phyloP scores from a whole-genome alignment of 2,329 filamentous ascomycete genomes.

The Pseudogymnoascus sp. region DNA sequence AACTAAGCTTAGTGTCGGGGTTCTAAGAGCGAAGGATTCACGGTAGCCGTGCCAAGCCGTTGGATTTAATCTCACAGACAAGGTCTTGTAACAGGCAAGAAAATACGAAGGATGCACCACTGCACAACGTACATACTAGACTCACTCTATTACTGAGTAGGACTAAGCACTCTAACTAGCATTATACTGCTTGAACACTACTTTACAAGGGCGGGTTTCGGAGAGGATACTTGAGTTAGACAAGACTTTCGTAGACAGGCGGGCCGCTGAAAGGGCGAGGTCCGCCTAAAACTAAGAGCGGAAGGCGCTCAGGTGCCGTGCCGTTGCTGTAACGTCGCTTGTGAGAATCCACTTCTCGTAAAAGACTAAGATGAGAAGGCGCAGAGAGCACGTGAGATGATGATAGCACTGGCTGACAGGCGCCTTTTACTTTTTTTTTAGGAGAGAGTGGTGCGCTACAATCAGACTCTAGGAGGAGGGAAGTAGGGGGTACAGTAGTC shows the following conservation, averaged over 20 bases:
- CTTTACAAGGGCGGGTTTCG: background rate
- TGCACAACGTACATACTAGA: background rate
- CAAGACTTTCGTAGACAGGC: background rate
- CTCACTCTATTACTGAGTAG: too few species aligned
- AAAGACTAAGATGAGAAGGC: background rate
- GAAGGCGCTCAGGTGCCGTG: background rate
- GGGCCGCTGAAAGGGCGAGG: slow-evolving; percentile 5
- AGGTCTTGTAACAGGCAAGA: background rate
- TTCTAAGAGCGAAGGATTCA: background rate
- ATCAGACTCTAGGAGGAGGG: background rate
- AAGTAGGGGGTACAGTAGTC: background rate
- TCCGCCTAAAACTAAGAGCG: slow-evolving; percentile 1
- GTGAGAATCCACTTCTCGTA: background rate
- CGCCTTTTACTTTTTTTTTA: background rate
- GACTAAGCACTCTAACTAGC: background rate
- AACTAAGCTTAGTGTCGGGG: too few species aligned
- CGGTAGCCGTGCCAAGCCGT: background rate
- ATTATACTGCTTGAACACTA: background rate
- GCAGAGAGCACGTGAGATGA: background rate
- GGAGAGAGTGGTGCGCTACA: background rate
- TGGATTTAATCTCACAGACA: background rate
- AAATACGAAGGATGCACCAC: background rate
- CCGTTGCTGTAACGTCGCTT: background rate
- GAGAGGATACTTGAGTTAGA: background rate
- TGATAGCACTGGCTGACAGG: background rate